Conservation (phyloP, 352 stramenopile genomes). For the Nothophytophthora sp. region DNA sequence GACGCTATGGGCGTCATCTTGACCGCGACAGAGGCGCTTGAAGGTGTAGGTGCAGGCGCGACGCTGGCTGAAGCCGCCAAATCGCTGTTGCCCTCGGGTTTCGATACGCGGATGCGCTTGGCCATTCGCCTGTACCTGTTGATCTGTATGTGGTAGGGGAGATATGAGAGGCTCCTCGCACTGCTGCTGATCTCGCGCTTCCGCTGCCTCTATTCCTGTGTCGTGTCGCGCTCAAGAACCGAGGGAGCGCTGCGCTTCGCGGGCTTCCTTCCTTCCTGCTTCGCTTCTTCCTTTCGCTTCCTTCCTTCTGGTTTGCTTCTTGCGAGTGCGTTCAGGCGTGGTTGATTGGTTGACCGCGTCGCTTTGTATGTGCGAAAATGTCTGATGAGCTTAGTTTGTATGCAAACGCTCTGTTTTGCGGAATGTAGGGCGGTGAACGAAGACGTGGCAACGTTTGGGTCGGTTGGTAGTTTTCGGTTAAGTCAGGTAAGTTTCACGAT, state of each 20-base stretch:
- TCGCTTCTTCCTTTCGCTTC: conserved; percentile 15
- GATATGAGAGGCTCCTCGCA: neutral
- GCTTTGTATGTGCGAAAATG: conserved; percentile 27
- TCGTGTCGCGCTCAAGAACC: conserved; percentile 2
- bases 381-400: conserved; percentile 3
- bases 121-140: conserved; percentile 40
- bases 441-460: no score
- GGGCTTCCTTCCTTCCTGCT: conserved; percentile 16
- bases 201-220: conserved; percentile 1
- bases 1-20: neutral
- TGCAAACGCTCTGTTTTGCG: conserved; percentile 7
- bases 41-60: no score
- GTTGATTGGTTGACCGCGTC: conserved; percentile 45
- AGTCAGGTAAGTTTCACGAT: no score
- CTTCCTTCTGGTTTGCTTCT: conserved; percentile 34
- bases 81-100: conserved; percentile 16
- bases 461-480: no score
- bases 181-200: conserved; percentile 4
- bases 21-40: conserved; percentile 1
- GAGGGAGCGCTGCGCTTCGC: conserved; percentile 10
- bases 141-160: conserved; percentile 6
- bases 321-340: conserved; percentile 3
- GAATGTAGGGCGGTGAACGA: conserved; percentile 16
- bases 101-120: conserved; percentile 60
- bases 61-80: no score